phyloP scores from a whole-genome alignment of 2,329 filamentous ascomycete species.

The Thyridium curvatum region DNA sequence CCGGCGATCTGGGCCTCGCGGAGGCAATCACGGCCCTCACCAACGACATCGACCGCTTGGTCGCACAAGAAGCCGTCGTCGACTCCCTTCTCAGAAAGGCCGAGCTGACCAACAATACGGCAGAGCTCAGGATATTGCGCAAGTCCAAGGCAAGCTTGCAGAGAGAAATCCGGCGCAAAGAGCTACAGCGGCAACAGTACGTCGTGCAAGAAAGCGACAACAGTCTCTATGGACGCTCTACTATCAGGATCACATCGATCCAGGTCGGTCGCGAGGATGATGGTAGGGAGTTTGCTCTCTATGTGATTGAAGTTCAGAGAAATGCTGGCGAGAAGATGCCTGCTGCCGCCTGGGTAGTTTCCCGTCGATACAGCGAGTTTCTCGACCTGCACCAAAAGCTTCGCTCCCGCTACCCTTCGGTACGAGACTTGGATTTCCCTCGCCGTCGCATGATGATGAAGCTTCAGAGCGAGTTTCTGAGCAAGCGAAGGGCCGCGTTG shows the following conservation, averaged over 20 bases:
- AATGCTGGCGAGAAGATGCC: conserved; percentile 94
- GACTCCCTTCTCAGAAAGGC: conserved; percentile 90
- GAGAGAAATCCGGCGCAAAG: conserved; percentile 86
- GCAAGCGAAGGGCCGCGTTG: conserved; percentile 76
- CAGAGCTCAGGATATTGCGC: conserved; percentile 82
- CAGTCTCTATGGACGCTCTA: conserved; percentile 87
- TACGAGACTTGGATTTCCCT: conserved; percentile 86
- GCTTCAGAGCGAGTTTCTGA: conserved; percentile 89
- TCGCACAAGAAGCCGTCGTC: conserved; percentile 82
- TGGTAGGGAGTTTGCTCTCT: conserved; percentile 87
- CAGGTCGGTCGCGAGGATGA: conserved; percentile 90
- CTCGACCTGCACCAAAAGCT: conserved; percentile 90
- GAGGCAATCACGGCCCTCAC: conserved; percentile 89
- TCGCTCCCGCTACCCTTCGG: conserved; percentile 76
- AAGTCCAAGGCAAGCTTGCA: conserved; percentile 94
- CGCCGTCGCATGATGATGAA: conserved; percentile 92
- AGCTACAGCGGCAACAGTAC: conserved; percentile 94
- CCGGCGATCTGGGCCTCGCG: conserved; percentile 85
- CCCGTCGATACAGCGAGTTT: conserved; percentile 94
- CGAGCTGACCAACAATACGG: conserved; percentile 93
- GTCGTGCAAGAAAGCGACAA: conserved; percentile 97
- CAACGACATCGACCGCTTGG: conserved; percentile 82
- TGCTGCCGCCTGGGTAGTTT: conserved; percentile 88
- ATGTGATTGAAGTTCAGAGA: conserved; percentile 85
- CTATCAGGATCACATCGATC: conserved; percentile 83